Evolutionary conservation across 768 basidiomycete species (phyloP).

Genomic region (Russula olivacea): DNA sequence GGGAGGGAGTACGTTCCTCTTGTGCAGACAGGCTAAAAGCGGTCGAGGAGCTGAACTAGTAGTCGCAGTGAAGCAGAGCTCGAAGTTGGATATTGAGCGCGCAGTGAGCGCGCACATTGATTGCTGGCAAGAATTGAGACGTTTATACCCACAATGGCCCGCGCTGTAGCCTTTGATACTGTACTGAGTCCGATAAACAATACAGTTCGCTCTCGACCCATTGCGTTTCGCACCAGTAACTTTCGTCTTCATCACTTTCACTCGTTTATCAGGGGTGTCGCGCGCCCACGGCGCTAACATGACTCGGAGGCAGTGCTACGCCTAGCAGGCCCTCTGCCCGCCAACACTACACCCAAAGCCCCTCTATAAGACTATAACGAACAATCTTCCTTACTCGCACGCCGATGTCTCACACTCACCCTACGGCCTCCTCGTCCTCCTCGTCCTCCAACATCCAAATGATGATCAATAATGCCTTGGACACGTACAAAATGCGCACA

Average conservation of each 20-base stretch:
- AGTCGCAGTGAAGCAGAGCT: no score
- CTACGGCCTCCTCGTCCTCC: not conserved
- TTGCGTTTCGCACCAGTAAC: no score
- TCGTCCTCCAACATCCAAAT: not conserved
- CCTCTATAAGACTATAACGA: not conserved
- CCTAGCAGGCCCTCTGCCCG: not conserved
- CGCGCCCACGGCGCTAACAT: not conserved
- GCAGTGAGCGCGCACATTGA: no score
- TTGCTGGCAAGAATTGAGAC: not conserved
- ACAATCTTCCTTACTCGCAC: not conserved
- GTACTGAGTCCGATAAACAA: no score
- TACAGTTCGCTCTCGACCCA: no score
- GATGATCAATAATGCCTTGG: not conserved
- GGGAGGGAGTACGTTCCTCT: conserved; percentile 8
- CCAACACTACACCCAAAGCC: not conserved
- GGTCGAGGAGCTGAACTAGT: conserved; percentile 10
- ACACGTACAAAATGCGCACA: not conserved
- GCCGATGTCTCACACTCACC: not conserved
- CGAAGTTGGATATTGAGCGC: no score
- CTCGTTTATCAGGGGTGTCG: conserved; percentile 5
- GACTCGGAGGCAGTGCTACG: not conserved
- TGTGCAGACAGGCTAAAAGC: conserved; percentile 11
- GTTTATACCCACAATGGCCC: no score
- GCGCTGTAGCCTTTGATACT: no score
- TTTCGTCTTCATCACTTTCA: no score